Evolutionary conservation across 2,329 filamentous ascomycete species (phyloP), one percentile per base, ranked within the genome.

Genomic region (Diaporthe sp.): DNA sequence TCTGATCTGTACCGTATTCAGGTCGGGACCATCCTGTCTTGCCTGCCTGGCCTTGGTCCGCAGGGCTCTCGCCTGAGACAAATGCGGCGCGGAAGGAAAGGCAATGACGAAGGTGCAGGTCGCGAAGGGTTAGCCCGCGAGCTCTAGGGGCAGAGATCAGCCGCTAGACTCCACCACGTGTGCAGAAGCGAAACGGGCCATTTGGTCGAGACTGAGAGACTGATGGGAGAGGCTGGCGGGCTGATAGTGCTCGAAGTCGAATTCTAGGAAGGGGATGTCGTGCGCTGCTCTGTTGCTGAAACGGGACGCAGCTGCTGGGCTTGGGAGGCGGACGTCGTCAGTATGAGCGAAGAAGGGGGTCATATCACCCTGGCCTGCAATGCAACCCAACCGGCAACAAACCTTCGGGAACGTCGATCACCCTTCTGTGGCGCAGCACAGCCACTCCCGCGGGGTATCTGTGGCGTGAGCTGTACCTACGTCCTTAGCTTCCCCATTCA

Each of bases 381-480:
- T 68, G 62, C 34, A 68, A 68, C 62, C 62, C 62, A 53, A 68
- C 62, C 62, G 46, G 39, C 62, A 49, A 53, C 62, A 51, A 51
- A 68, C 62, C 28, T 68, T 68, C 62, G 62, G 62, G 62, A 68
- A 68, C 62, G 62, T 68, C 62, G 62, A 68, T 68, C 62, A 68
- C 15, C 60, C n/a, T 28, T 9, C 37, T 61, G 44, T 53, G 46
- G 62, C 62, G 44, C 44, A 51, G 46, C 62, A 68, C 46, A 25
- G 62, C 62, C 62, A 68, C 62, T 49, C 31, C 31, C 28, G 62
- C 25, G 60, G 61, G 62, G 62, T 12, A 39, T 4, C 5, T 53
- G 62, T 68, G 62, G 62, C 62, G 62, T 34, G 44, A 68, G 62
- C 62, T 68, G 6, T 31, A 65, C 7, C 4, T 46, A 10, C 9